Evolutionary conservation across 2,329 filamentous ascomycete genomes (phyloP), one percentile per base, ranked within the genome.

Genomic region (Clonostachys solani): DNA sequence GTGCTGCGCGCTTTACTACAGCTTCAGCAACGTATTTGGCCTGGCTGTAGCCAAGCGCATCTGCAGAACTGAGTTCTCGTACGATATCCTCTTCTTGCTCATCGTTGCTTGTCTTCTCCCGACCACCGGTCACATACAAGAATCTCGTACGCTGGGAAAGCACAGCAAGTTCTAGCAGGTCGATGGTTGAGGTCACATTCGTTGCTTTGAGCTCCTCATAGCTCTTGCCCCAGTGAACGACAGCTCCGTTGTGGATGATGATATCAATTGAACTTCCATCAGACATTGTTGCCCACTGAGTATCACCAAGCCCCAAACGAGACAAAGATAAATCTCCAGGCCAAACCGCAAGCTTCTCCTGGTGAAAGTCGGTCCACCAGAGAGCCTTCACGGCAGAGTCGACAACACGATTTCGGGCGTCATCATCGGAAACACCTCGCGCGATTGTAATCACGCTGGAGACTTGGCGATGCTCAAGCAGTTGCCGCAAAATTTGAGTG

Each of bases 211-310:
- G 76, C 42, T 81, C 80, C 10, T 81, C 77, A 64, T 95, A 96
- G 7, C 80, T 83, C 55, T 83, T 77, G 34, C 95, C 83, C 90
- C 89, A 95, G 61, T 95, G 86, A 9, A 88, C 83, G 36, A 76
- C 72, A 15, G 89, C 89, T 41, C 89, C 92, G 60, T 96, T 96
- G 72, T 96, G 86, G 36, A 90, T 78, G 7, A 90, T 73, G 3
- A 83, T 77, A 58, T 95, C 87, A 1, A 85, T 84, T 37, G 83
- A 74, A 5, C 82, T 67, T 3, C 77, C 72, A 12, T 9, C 43
- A 16, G 45, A 37, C 12, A 54, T 53, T 17, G 60, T 49, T 42
- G 83, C 71, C 86, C 87, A 95, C 4, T 71, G 71, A 2, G 70
- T 68, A 10, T 81, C n/a, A 6, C 33, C 40, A 2, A 54, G 49